A percentile compares a stretch with the other conserved stretches of the same genome.
phyloP scores from a whole-genome alignment of 2,329 filamentous ascomycete genomes.

The Setomelanomma holmii region DNA sequence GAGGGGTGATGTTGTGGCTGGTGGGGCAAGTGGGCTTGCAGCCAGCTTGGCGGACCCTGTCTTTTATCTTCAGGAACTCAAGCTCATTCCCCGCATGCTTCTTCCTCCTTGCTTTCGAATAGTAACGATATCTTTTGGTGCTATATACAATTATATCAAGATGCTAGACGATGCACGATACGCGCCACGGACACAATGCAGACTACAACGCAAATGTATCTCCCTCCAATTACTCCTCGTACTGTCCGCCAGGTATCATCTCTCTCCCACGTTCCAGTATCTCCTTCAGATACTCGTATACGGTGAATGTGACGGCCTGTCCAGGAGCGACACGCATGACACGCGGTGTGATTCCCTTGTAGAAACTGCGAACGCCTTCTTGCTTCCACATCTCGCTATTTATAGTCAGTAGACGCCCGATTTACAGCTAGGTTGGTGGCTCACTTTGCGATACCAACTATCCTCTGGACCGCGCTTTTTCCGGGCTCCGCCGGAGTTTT shows the following conservation, averaged over 20 bases:
- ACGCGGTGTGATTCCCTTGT: slow-evolving; percentile 97
- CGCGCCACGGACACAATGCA: neutral
- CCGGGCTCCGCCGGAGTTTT: slow-evolving; percentile 84
- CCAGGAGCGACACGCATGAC: slow-evolving; percentile 98
- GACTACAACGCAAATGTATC: neutral
- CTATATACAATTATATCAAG: slow-evolving; percentile 1
- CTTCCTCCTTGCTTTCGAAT: no score
- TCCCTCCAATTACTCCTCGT: slow-evolving; percentile 53
- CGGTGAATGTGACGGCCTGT: slow-evolving; percentile 78
- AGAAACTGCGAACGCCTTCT: slow-evolving; percentile 94
- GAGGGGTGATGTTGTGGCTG: slow-evolving; percentile 13
- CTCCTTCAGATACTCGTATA: slow-evolving; percentile 61
- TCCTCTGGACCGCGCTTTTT: slow-evolving; percentile 79
- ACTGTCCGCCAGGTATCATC: slow-evolving; percentile 54
- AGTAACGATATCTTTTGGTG: neutral
- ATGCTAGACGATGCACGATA: neutral
- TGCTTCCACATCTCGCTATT: slow-evolving; percentile 68
- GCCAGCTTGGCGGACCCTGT: slow-evolving; percentile 23
- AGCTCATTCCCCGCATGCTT: no score
- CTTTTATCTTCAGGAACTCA: no score
- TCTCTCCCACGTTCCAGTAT: slow-evolving; percentile 57
- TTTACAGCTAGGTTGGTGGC: slow-evolving; percentile 29
- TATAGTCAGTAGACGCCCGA: slow-evolving; percentile 11
- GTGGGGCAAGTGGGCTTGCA: slow-evolving; percentile 32
- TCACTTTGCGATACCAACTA: slow-evolving; percentile 71